These are phyloP conservation scores for Cutaneotrichosporon sp. DNA, from an alignment of 1,284 basidiomycete species.

Conservation along the genomic window DNA sequence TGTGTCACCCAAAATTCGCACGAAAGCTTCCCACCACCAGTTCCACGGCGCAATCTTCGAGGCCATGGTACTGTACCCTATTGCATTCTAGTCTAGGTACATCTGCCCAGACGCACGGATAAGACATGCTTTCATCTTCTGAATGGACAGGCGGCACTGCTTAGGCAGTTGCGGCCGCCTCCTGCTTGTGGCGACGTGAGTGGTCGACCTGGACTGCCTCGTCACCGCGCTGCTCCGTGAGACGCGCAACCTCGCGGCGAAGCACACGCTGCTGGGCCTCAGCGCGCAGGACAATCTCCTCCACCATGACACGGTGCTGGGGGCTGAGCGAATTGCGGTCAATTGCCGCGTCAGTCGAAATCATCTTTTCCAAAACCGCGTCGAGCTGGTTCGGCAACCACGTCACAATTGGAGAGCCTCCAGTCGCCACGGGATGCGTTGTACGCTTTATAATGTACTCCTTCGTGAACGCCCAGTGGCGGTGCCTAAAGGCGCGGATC, in stretches of 20 bases:
- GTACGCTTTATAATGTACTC: constrained; percentile 14
- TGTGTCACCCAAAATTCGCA: too few relatives aligned
- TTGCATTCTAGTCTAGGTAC: too few relatives aligned
- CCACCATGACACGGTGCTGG: constrained; percentile 12
- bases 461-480: constrained; percentile 16
- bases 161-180: too few relatives aligned
- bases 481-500: constrained; percentile 22
- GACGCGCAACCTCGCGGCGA: constrained; percentile 14
- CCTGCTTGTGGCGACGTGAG: too few relatives aligned
- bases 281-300: constrained; percentile 17
- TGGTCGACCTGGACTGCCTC: constrained; percentile 6
- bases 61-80: too few relatives aligned
- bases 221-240: constrained; percentile 9
- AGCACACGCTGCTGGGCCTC: constrained; percentile 23
- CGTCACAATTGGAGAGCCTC: constrained; percentile 16
- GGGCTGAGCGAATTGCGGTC: constrained; percentile 14
- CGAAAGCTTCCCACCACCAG: too few relatives aligned
- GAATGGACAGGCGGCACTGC: too few relatives aligned
- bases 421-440: constrained; percentile 18
- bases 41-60: too few relatives aligned
- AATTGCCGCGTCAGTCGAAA: constrained; percentile 11
- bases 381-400: constrained; percentile 23
- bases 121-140: too few relatives aligned
- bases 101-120: too few relatives aligned
- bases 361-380: constrained; percentile 13